Evolutionary conservation across 1,284 basidiomycete genomes (phyloP).

Genomic region (Microbotryum violaceum): DNA sequence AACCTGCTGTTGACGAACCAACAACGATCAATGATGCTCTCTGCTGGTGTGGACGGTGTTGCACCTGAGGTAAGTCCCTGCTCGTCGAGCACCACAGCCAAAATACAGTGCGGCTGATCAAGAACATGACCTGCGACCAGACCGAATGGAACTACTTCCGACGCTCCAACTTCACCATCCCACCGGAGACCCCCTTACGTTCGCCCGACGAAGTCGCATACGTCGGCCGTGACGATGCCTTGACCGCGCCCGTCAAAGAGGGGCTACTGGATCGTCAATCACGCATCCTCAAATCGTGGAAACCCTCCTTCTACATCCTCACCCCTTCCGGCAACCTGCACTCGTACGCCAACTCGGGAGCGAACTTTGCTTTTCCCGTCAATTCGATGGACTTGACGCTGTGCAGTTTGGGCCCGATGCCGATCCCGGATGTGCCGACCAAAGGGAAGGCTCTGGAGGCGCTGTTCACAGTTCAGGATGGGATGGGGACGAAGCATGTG

Average conservation of each 20-base stretch:
- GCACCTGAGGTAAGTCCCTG: conserved; percentile 8
- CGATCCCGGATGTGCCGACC: background rate
- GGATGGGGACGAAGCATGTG: background rate
- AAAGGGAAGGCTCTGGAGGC: conserved; percentile 2
- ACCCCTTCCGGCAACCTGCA: conserved; percentile 26
- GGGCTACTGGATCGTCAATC: conserved; percentile 29
- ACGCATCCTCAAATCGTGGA: conserved; percentile 25
- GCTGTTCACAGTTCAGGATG: background rate
- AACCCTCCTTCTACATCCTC: conserved; percentile 23
- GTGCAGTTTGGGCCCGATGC: conserved; percentile 1
- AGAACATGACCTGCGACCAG: background rate
- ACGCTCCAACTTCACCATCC: conserved; percentile 18
- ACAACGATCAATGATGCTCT: conserved; percentile 25
- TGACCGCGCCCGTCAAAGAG: conserved; percentile 16
- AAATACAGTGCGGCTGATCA: background rate
- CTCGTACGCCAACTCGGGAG: conserved; percentile 15
- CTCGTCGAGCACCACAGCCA: background rate
- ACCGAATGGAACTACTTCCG: conserved; percentile 30
- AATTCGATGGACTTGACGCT: background rate
- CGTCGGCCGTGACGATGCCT: conserved; percentile 11
- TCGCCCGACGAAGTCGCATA: conserved; percentile 9
- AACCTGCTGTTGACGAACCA: conserved; percentile 23
- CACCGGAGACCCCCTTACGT: background rate
- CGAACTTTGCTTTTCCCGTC: background rate
- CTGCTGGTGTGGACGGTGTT: conserved; percentile 21